Evolutionary conservation across 2,329 filamentous ascomycete genomes (phyloP).

Genomic region (Thelonectria rubi): DNA sequence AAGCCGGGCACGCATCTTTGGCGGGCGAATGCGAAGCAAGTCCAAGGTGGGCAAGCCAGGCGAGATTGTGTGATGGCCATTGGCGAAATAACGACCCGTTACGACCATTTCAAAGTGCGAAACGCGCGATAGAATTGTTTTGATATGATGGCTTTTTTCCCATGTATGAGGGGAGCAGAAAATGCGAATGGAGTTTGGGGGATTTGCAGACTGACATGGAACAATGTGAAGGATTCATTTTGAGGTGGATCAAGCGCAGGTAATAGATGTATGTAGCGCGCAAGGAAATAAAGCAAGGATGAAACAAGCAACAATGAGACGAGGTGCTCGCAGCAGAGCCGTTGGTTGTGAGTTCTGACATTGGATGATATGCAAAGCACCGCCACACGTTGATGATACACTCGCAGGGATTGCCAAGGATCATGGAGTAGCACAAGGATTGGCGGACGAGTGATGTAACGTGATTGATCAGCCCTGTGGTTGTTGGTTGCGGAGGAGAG

Average conservation of each 20-base stretch:
- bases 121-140: constrained; percentile 13
- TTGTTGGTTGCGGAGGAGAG: background rate
- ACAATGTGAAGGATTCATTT: background rate
- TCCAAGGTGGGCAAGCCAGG: constrained; percentile 41
- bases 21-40: constrained; percentile 43
- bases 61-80: constrained; percentile 41
- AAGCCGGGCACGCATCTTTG: constrained; percentile 43
- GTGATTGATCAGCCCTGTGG: constrained; percentile 23
- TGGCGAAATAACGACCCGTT: constrained; percentile 12
- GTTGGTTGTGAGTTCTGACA: background rate
- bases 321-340: too few relatives aligned
- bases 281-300: background rate
- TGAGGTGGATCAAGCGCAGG: background rate
- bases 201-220: background rate
- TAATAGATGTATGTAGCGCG: background rate
- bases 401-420: constrained; percentile 6
- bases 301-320: background rate
- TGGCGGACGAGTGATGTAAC: constrained; percentile 9
- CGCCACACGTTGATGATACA: constrained; percentile 8
- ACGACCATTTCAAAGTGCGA: constrained; percentile 17
- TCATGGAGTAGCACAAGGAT: background rate
- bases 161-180: background rate
- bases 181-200: background rate
- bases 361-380: constrained; percentile 7
- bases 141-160: background rate